A percentile compares a stretch with the other conserved stretches of the same genome.
Evolutionary conservation across 78 protist species (phyloP).

Genomic region (Neovahlkampfia damariscottae): DNA sequence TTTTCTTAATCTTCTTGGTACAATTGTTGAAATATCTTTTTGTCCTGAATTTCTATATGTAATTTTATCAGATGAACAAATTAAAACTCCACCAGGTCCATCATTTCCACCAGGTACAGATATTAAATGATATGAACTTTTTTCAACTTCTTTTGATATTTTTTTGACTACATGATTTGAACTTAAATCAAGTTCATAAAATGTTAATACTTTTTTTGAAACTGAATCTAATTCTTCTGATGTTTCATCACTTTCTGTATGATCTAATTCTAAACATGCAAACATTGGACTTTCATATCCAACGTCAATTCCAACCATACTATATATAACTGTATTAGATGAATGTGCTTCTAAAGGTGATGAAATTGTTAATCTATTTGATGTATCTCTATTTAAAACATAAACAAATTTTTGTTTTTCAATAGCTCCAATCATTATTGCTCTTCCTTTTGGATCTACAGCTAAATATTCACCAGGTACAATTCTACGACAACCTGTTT

Average conservation of each 20-base stretch:
- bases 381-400: constrained; percentile 76
- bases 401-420: constrained; percentile 95
- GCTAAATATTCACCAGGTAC: constrained; percentile 96
- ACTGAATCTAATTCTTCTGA: constrained; percentile 25
- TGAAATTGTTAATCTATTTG: constrained; percentile 63
- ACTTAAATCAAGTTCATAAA: constrained; percentile 95
- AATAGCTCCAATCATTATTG: constrained; percentile 93
- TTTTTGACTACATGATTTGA: constrained; percentile 90
- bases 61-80: constrained; percentile 45
- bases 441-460: constrained; percentile 92
- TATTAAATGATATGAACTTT: neutral
- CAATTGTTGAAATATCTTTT: neutral
- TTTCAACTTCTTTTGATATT: neutral
- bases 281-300: constrained; percentile 95
- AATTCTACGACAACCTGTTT: constrained; percentile 83
- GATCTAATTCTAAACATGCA: constrained; percentile 85
- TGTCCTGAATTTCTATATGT: constrained; percentile 20
- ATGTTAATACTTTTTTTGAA: constrained; percentile 52
- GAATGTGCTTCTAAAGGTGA: constrained; percentile 96
- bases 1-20: constrained; percentile 4
- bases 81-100: constrained; percentile 92
- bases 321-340: constrained; percentile 49
- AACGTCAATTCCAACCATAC: constrained; percentile 83
- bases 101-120: constrained; percentile 86
- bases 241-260: constrained; percentile 48